Percentiles rank a stretch among this genome's conserved stretches.
Conservation (phyloP, 2,329 filamentous ascomycete genomes). For the Pyricularia sp. region DNA sequence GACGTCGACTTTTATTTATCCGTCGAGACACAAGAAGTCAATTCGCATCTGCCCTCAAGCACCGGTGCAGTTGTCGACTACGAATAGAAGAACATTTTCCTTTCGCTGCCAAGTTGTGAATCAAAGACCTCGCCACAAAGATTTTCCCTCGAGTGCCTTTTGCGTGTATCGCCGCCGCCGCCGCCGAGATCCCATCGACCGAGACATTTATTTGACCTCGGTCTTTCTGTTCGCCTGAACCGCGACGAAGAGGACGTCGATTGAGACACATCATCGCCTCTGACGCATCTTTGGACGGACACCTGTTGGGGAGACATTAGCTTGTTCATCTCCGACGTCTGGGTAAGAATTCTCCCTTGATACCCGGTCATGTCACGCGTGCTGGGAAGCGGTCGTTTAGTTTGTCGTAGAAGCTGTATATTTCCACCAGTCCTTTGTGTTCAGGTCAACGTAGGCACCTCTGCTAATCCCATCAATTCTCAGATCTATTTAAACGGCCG, state of each 20-base stretch:
- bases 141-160: slow-evolving; percentile 3
- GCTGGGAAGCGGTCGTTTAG: not conserved
- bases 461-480: not conserved
- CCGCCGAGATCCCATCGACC: slow-evolving; percentile 3
- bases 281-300: slow-evolving; percentile 22
- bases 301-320: slow-evolving; percentile 77
- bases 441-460: not conserved
- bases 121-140: slow-evolving; percentile 1
- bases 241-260: slow-evolving; percentile 3
- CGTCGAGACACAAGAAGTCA: not conserved
- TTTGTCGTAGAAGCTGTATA: not conserved
- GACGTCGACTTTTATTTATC: not conserved
- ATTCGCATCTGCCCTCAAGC: not conserved
- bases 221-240: not conserved
- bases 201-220: slow-evolving; percentile 7
- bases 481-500: not conserved
- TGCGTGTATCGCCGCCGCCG: not conserved
- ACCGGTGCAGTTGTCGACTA: not conserved
- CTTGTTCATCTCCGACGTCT: slow-evolving; percentile 80
- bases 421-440: not conserved
- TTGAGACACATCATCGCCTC: slow-evolving; percentile 9
- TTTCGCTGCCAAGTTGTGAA: slow-evolving; percentile 1
- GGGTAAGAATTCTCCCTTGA: not conserved
- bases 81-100: slow-evolving; percentile 2
- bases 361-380: not conserved